Evolutionary conservation across 495 filamentous ascomycete species (phyloP), one percentile per base, ranked within the genome.

Genomic region (Jackrogersella multiformis): DNA sequence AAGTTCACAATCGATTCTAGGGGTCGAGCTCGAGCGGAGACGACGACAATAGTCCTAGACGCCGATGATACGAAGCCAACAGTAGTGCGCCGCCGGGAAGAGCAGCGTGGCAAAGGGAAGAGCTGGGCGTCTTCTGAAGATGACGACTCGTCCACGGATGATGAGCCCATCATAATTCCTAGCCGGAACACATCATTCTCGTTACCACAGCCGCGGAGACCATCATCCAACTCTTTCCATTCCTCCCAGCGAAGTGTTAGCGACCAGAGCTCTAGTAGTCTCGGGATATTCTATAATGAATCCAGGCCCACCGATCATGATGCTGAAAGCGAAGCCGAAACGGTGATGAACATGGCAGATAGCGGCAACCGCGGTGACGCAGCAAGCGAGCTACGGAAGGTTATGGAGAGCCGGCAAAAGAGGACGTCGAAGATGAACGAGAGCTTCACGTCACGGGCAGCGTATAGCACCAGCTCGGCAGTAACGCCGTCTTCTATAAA

Each of bases 1-100:
- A 87, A 86, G 32, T 87, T 94, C 55, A 88, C 81, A 9, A 91
- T 94, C 66, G 90, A 91, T 70, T 81, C 85, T 34, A 87, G 87
- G 68, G 90, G 91, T 5, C 80, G 89, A 44, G 91, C 91, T 18
- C 87, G 87, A 59, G 86, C 90, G 5, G 88, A 92, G 73, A 90
- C 89, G 60, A 86, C 88, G 63, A 86, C 87, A 30, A 68, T 88
- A 2, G 76, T 90, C 9, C 73, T 82, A 18, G 81, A 85, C 20
- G 75, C 70, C 36, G 78, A 80, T 6, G 65, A 77, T 20, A 64
- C 55, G 18, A 66, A 65, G 6, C 61, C 72, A 18, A 75, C 69
- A 28, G 61, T 67, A 2, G 52, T 64, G 39, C 67, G 70, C 5
- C 72, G 63, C 49, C 66, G 61, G 32, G 61, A 46, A 24, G 72